Evolutionary conservation across 1,139 yeast species (phyloP), one percentile per base, ranked within the genome.

Genomic region (Candida smagusa): DNA sequence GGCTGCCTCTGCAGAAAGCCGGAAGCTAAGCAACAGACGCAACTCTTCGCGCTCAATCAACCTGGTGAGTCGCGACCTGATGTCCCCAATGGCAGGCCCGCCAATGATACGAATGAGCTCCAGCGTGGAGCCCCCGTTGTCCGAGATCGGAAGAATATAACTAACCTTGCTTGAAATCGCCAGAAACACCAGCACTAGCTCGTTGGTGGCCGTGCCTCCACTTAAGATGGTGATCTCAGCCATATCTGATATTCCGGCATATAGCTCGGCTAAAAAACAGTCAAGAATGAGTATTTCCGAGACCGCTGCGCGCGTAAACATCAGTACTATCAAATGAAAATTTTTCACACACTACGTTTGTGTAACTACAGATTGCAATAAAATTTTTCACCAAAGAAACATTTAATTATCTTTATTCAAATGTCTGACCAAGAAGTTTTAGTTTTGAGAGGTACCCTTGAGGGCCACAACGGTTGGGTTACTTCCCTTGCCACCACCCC

Each of bases 371-470:
- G 19, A 16, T n/a, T 31, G 8, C 27, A 21, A 22, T 12, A 23
- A 23, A 23, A 23, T 23, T 23, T 23, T 23, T 23, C 26, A 23
- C 26, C 11, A 4, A 27, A 27, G 12, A 9, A 25, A 13, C 9
- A 12, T 9, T 31, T 31, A 16, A 12, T 22, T 30, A 22, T 21
- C 27, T 22, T 34, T 38, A 23, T 32, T n/a, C 32, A 28, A 19
- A 80, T 79, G 84, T 74, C 81, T 65, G 72, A 79, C 66, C 78
- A 74, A 74, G 97, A 90, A 86, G 95, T 90, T 83, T 84, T 92
- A 79, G 96, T 90, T 73, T 87, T 92, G 74, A 90, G 97, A 84
- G 97, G 97, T 73, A 87, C 97, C 82, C 86, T 92, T 72, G 96
- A 90, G 79, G 96, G 87, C 50, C 76, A 69, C 75, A 71, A 71